These are phyloP conservation scores for Clathrospora elynae DNA, from an alignment of 2,329 filamentous ascomycete genomes.

Conservation along the genomic window DNA sequence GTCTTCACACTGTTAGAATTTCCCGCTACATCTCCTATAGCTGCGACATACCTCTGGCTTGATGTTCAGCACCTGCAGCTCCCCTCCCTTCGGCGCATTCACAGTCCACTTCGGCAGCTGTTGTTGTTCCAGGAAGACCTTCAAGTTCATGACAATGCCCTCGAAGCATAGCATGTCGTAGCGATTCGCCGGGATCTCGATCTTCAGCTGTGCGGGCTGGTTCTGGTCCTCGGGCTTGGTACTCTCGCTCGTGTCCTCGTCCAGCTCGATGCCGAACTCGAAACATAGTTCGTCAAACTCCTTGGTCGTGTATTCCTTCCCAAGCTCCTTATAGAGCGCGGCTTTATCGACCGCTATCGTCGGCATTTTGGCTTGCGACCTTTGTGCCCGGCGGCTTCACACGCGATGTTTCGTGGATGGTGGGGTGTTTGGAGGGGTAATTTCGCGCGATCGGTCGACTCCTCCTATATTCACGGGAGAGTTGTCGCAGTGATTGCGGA, in stretches of 20 bases:
- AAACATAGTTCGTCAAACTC: conserved; percentile 98
- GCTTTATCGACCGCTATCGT: conserved; percentile 97
- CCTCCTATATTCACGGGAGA: conserved; percentile 1
- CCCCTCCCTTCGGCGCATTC: conserved; percentile 70
- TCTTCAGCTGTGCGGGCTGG: conserved; percentile 92
- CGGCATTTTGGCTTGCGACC: conserved; percentile 69
- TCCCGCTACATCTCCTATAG: too few relatives aligned
- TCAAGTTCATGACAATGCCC: conserved; percentile 92
- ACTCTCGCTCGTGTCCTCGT: conserved; percentile 69
- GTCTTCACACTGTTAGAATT: conserved; percentile 59
- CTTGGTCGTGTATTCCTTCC: conserved; percentile 87
- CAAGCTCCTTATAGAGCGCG: conserved; percentile 89
- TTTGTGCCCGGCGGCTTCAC: conserved; percentile 7
- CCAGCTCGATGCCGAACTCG: conserved; percentile 96
- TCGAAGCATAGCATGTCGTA: conserved; percentile 97
- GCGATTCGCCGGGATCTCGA: conserved; percentile 95
- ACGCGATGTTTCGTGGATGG: conserved; percentile 26
- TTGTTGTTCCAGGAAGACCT: conserved; percentile 83
- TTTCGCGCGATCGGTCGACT: conserved; percentile 26
- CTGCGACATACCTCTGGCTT: conserved; percentile 64
- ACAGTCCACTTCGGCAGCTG: conserved; percentile 80
- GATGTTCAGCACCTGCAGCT: conserved; percentile 81
- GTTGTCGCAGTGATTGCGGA: conserved; percentile 1
- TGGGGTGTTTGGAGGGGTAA: conserved; percentile 40
- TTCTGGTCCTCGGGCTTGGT: conserved; percentile 56